These are phyloP conservation scores for Jaminaea rosea DNA, from an alignment of 1,284 basidiomycete genomes.

Conservation along the genomic window DNA sequence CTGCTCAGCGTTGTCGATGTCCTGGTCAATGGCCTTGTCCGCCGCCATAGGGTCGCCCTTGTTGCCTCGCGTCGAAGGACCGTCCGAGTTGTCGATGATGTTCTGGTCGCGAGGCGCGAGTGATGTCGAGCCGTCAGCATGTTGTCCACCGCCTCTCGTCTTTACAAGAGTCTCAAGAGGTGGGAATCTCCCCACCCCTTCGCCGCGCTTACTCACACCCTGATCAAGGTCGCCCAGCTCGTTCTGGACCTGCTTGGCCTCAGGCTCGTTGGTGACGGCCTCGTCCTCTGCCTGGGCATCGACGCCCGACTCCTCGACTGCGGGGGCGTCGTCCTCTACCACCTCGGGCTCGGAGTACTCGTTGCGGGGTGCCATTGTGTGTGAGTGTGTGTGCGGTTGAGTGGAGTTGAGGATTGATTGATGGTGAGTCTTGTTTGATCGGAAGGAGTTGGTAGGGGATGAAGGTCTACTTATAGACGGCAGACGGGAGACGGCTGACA, in stretches of 20 bases:
- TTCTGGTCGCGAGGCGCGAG: conserved; percentile 11
- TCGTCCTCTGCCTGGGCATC: conserved; percentile 25
- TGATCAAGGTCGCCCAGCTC: conserved; percentile 19
- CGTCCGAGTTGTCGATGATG: conserved; percentile 28
- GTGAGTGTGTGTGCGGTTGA: background rate
- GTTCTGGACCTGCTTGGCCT: conserved; percentile 15
- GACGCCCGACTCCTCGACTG: conserved; percentile 18
- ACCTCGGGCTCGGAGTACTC: background rate
- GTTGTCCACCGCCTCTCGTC: background rate
- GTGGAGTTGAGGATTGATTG: too few relatives aligned
- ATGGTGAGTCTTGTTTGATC: too few relatives aligned
- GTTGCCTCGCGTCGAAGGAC: conserved; percentile 20
- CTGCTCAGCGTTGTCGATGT: too few relatives aligned
- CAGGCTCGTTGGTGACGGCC: conserved; percentile 11
- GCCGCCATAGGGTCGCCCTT: conserved; percentile 25
- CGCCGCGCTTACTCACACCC: background rate
- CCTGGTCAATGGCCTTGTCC: conserved; percentile 3
- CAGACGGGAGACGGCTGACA: too few relatives aligned
- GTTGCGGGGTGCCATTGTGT: background rate
- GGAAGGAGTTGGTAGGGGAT: too few relatives aligned
- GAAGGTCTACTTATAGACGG: too few relatives aligned
- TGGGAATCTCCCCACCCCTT: background rate
- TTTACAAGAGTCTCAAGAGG: background rate
- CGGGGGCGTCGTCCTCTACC: conserved; percentile 13
- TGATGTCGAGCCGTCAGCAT: background rate